phyloP scores from a whole-genome alignment of 2,329 filamentous ascomycete genomes.

The Beauveria australis region DNA sequence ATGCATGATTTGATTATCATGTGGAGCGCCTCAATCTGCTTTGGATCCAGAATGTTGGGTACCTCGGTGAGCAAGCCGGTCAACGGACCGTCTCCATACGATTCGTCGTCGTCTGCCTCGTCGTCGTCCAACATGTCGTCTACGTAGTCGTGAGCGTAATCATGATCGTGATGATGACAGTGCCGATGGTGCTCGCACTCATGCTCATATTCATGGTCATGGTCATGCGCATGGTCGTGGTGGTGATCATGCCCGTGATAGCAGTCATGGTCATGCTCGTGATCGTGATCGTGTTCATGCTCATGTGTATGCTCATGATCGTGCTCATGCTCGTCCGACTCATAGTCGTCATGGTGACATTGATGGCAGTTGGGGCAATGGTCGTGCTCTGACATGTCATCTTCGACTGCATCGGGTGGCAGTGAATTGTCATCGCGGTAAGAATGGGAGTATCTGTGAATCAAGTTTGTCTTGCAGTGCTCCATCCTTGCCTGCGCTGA shows the following conservation, averaged over 20 bases:
- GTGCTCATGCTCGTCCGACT: conserved; percentile 42
- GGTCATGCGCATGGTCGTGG: conserved; percentile 22
- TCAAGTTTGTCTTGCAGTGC: conserved; percentile 50
- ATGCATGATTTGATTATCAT: conserved; percentile 98
- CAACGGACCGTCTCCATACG: conserved; percentile 69
- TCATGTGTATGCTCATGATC: conserved; percentile 27
- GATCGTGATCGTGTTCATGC: conserved; percentile 13
- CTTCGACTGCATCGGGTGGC: conserved; percentile 27
- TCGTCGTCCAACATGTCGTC: conserved; percentile 57
- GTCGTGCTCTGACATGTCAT: conserved; percentile 30
- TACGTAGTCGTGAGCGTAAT: conserved; percentile 36
- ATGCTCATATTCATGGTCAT: conserved; percentile 34
- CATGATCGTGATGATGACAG: conserved; percentile 25
- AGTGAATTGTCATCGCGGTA: conserved; percentile 35
- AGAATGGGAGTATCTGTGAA: conserved; percentile 44
- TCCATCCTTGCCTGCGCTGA: conserved; percentile 49
- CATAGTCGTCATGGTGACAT: conserved; percentile 30
- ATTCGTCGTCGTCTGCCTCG: conserved; percentile 65
- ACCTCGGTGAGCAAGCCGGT: conserved; percentile 87
- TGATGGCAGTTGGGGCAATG: conserved; percentile 18
- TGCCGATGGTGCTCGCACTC: conserved; percentile 26
- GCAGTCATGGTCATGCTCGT: conserved; percentile 15
- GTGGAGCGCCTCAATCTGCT: conserved; percentile 89
- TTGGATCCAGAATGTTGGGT: conserved; percentile 85
- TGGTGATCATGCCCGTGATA: conserved; percentile 22